A percentile compares a stretch with the other conserved stretches of the same genome.
Conservation (phyloP, 176 grass and related monocot genomes). For the Thinopyrum elongatum region DNA sequence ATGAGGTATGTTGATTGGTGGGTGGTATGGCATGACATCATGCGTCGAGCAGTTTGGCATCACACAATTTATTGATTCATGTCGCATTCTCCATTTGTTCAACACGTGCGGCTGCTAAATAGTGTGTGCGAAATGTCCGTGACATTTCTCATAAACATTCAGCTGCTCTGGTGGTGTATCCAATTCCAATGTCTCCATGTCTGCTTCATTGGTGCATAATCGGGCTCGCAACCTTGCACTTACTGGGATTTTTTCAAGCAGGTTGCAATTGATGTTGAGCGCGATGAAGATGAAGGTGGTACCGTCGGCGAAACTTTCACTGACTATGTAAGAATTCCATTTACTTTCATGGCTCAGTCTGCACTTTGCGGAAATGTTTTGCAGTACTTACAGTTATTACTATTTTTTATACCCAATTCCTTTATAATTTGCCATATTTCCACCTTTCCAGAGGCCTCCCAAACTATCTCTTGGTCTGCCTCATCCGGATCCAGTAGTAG, state of each 20-base stretch:
- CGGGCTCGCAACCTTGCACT: background rate
- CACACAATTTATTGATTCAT: background rate
- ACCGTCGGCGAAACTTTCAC: constrained; percentile 90
- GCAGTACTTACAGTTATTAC: background rate
- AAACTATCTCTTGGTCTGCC: constrained; percentile 72
- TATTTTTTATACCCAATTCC: constrained; percentile 12
- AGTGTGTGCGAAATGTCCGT: background rate
- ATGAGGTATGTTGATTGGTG: constrained; percentile 46
- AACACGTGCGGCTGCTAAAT: background rate
- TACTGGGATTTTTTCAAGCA: constrained; percentile 35
- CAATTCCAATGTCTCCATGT: background rate
- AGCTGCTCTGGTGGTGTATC: constrained; percentile 1
- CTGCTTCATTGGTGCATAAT: constrained; percentile 8
- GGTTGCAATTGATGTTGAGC: constrained; percentile 95
- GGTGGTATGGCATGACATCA: background rate
- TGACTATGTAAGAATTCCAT: constrained; percentile 74
- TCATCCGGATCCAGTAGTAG: constrained; percentile 97
- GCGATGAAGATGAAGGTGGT: constrained; percentile 98
- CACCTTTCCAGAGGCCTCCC: constrained; percentile 73
- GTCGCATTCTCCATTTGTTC: background rate
- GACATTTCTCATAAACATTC: constrained; percentile 1
- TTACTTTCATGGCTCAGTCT: background rate
- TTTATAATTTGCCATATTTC: constrained; percentile 37
- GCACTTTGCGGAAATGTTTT: constrained; percentile 2
- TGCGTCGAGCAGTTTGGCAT: background rate